Conservation (phyloP, 495 filamentous ascomycete genomes). For the Aspergillus campestris region DNA sequence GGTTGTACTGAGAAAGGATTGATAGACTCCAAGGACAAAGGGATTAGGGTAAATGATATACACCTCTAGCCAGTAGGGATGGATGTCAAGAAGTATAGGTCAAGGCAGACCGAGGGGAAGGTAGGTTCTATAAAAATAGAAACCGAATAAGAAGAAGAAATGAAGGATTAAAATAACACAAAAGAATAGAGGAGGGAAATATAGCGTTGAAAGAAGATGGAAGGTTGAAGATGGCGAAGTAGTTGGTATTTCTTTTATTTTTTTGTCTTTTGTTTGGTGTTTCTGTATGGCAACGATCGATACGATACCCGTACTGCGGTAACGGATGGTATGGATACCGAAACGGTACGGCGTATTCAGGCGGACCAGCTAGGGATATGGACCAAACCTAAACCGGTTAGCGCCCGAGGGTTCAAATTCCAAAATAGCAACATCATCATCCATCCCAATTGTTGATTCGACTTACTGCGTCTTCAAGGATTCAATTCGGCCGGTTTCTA, state of each 20-base stretch:
- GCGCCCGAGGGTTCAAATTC: background rate
- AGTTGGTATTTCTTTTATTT: no score
- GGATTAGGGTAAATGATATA: background rate
- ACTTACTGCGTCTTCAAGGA: no score
- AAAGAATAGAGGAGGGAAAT: no score
- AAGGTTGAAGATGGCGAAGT: no score
- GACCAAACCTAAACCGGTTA: background rate
- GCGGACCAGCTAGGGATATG: background rate
- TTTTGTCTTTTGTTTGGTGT: background rate
- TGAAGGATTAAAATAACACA: background rate
- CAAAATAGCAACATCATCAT: constrained; percentile 2
- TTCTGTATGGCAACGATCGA: background rate
- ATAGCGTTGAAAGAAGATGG: no score
- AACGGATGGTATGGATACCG: constrained; percentile 3
- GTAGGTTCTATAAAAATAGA: no score
- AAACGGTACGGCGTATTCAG: background rate
- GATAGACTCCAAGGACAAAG: no score
- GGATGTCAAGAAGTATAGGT: background rate
- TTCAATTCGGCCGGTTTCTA: no score
- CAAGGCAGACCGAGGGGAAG: no score
- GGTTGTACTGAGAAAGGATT: background rate
- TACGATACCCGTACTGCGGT: background rate
- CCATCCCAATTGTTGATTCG: no score
- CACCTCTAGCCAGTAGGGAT: background rate
- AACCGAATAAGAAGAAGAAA: background rate